Conservation (phyloP, 306 rosid species). For the Cicer pinnatifidum region DNA sequence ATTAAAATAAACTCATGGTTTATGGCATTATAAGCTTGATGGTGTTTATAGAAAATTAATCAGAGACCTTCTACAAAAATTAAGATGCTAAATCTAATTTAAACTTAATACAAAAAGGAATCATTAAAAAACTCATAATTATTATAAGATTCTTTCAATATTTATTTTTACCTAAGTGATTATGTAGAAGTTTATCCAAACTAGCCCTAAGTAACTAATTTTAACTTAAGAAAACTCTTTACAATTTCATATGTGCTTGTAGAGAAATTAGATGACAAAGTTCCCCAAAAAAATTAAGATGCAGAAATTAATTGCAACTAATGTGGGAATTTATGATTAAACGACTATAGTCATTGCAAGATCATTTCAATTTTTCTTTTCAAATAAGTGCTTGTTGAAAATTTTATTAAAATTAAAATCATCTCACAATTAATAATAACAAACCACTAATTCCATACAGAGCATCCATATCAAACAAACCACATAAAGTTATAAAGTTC, state of each 20-base stretch:
- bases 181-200: neutral
- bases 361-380: neutral
- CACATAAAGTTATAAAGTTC: neutral
- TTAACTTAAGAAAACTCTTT: neutral
- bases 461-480: neutral
- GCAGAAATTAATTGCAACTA: neutral
- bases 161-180: neutral
- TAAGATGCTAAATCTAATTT: neutral
- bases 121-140: neutral
- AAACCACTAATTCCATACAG: conserved; percentile 1
- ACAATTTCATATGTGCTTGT: neutral
- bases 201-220: neutral
- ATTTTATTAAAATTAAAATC: neutral
- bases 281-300: neutral
- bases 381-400: neutral
- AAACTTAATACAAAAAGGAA: neutral
- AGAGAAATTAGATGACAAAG: neutral
- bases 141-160: neutral
- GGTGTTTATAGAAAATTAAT: neutral
- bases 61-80: neutral
- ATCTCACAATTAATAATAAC: neutral
- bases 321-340: neutral
- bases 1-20: neutral
- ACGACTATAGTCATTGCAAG: neutral
- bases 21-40: neutral